phyloP scores from a whole-genome alignment of 257 asterid genomes.

The Thymus quinquecostatus region DNA sequence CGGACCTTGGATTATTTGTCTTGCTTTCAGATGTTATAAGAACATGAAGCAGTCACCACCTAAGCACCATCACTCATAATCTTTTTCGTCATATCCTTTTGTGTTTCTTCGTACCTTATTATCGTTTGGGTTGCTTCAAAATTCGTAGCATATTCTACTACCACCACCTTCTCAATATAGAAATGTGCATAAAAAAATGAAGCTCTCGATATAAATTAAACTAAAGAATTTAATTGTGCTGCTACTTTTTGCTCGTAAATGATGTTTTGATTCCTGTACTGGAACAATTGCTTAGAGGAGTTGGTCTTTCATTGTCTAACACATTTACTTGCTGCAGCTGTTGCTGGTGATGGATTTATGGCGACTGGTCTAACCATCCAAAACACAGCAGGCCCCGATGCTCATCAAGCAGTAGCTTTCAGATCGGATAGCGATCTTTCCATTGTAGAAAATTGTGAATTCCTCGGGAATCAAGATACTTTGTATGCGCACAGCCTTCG shows the following conservation, averaged over 20 bases:
- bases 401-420: constrained; percentile 65
- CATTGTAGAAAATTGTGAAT: constrained; percentile 49
- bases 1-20: neutral
- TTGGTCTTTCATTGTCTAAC: constrained; percentile 1
- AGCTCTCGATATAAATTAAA: no score
- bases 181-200: no score
- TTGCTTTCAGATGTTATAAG: neutral
- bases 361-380: constrained; percentile 48
- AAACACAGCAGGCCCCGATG: constrained; percentile 58
- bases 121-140: neutral
- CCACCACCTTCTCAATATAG: no score
- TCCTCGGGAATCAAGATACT: constrained; percentile 60
- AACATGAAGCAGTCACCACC: neutral
- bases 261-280: neutral
- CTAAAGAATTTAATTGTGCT: neutral
- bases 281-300: neutral
- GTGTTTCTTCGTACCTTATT: neutral
- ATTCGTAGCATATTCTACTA: neutral
- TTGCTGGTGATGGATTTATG: constrained; percentile 60
- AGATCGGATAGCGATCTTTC: constrained; percentile 53
- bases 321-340: constrained; percentile 27
- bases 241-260: neutral
- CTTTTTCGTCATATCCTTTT: neutral
- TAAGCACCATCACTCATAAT: neutral
- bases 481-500: constrained; percentile 52